Evolutionary conservation across 78 protist species (phyloP).

Genomic region (Isochrysis galbana): DNA sequence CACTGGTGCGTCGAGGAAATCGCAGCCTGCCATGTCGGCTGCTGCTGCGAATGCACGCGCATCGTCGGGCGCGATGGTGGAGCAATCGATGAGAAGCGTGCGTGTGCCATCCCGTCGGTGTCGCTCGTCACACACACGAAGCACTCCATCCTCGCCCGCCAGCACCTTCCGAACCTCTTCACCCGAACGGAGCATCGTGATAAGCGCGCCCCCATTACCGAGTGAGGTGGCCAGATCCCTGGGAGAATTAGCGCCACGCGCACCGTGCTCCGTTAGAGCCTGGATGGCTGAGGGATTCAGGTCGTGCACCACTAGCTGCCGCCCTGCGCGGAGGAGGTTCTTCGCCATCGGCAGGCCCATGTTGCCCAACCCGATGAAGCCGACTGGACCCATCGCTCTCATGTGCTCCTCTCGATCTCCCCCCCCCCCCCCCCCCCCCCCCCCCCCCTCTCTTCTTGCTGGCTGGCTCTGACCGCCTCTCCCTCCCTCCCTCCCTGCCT

Average conservation of each 20-base stretch:
- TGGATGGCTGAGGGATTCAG: background rate
- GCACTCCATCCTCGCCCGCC: background rate
- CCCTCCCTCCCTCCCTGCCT: too few relatives aligned
- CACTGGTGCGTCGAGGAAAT: conserved; percentile 8
- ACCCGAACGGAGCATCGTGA: background rate
- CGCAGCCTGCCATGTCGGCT: background rate
- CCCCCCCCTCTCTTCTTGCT: too few relatives aligned
- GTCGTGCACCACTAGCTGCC: background rate
- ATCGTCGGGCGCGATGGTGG: background rate
- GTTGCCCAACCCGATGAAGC: background rate
- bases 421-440: too few relatives aligned
- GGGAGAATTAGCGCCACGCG: background rate
- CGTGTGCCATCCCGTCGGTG: too few relatives aligned
- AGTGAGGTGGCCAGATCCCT: background rate
- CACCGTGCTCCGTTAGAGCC: background rate
- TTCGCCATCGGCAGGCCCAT: background rate
- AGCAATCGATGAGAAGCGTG: background rate
- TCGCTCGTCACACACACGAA: background rate
- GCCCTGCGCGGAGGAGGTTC: background rate
- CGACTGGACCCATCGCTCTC: too few relatives aligned
- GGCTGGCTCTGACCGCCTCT: too few relatives aligned
- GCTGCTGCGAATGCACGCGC: background rate
- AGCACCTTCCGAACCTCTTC: background rate
- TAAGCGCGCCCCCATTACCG: background rate
- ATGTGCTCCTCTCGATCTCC: too few relatives aligned